Conservation (phyloP, 441 rosid genomes). For the Mallotus japonicus region DNA sequence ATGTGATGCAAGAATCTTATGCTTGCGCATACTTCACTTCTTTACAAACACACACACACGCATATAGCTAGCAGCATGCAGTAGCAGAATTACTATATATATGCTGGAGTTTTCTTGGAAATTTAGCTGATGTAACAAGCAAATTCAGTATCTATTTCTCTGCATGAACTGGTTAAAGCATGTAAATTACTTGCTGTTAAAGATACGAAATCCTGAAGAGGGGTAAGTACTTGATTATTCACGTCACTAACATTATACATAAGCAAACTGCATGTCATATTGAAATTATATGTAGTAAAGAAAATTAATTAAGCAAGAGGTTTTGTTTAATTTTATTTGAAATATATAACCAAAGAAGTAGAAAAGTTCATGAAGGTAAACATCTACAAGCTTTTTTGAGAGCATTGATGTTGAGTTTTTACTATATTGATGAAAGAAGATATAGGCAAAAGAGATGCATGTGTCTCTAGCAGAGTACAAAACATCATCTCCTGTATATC, state of each 20-base stretch:
- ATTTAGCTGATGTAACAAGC: not conserved
- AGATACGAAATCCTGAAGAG: not conserved
- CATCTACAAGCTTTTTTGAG: not conserved
- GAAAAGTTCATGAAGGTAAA: conserved; percentile 1
- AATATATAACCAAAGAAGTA: not conserved
- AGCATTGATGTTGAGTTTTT: conserved; percentile 2
- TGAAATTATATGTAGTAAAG: not conserved
- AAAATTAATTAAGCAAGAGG: too few relatives aligned
- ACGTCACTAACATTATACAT: not conserved
- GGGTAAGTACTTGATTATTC: not conserved
- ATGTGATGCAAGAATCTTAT: conserved; percentile 3
- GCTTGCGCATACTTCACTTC: not conserved
- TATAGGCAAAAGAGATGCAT: conserved; percentile 19
- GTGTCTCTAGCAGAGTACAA: conserved; percentile 11
- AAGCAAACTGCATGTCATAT: not conserved
- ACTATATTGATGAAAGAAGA: conserved; percentile 15
- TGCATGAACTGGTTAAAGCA: not conserved
- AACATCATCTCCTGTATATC: not conserved
- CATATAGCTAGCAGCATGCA: too few relatives aligned
- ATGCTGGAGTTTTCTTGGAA: not conserved
- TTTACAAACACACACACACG: too few relatives aligned
- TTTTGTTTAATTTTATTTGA: not conserved
- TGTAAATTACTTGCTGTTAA: not conserved
- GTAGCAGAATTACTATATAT: not conserved
- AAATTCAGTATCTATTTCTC: not conserved